phyloP scores from a whole-genome alignment of 1,284 basidiomycete species.

The Ustilago xerochloae region DNA sequence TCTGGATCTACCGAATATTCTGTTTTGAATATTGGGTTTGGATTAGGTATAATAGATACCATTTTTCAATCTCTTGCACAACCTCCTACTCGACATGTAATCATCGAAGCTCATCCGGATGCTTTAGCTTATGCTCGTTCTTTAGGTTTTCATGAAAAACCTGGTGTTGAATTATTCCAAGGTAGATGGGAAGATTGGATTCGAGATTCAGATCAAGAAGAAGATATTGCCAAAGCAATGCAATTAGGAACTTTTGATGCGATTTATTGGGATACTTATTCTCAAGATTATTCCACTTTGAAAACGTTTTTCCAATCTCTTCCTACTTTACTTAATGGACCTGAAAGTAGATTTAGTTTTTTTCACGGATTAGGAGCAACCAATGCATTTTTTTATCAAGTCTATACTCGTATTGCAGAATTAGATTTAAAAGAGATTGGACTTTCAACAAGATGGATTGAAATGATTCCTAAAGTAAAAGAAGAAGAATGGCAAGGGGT shows the following conservation, averaged over 20 bases:
- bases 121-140: slow-evolving; percentile 81
- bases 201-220: slow-evolving; percentile 82
- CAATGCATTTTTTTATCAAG: slow-evolving; percentile 82
- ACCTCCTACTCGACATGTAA: slow-evolving; percentile 82
- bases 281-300: slow-evolving; percentile 84
- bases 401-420: slow-evolving; percentile 86
- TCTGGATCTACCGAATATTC: slow-evolving; percentile 72
- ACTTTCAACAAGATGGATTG: slow-evolving; percentile 77
- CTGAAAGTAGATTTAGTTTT: slow-evolving; percentile 81
- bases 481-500: slow-evolving; percentile 64
- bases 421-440: slow-evolving; percentile 86
- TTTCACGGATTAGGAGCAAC: slow-evolving; percentile 97
- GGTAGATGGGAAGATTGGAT: slow-evolving; percentile 74
- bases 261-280: slow-evolving; percentile 95
- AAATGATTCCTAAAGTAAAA: slow-evolving; percentile 72
- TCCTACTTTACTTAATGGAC: slow-evolving; percentile 82
- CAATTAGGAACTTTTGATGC: slow-evolving; percentile 80
- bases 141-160: slow-evolving; percentile 65
- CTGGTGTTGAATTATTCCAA: slow-evolving; percentile 61
- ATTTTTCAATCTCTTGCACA: slow-evolving; percentile 80
- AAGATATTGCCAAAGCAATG: slow-evolving; percentile 78
- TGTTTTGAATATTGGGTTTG: slow-evolving; percentile 92
- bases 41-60: slow-evolving; percentile 90
- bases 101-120: slow-evolving; percentile 94
- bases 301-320: slow-evolving; percentile 84